Percentiles rank a stretch among this genome's conserved stretches.
These are phyloP conservation scores for Vitellaria paradoxa DNA, from an alignment of 179 eudicot genomes.

Conservation along the genomic window DNA sequence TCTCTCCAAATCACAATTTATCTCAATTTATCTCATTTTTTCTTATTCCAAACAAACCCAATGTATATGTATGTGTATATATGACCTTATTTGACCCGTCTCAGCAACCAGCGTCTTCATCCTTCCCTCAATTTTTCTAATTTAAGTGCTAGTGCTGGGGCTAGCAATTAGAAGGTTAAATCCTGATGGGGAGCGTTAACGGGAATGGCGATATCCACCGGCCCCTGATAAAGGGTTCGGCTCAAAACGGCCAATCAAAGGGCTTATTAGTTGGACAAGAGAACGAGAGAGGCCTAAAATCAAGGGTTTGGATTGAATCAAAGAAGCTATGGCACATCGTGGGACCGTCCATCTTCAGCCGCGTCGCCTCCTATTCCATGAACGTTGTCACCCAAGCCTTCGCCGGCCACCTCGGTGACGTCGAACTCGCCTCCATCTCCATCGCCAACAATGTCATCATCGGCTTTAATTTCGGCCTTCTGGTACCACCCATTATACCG, in stretches of 20 bases:
- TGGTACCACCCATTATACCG: background rate
- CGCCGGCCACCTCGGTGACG: slow-evolving; percentile 21
- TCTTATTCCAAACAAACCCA: too few relatives aligned
- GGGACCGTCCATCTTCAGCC: slow-evolving; percentile 21
- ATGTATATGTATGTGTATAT: too few relatives aligned
- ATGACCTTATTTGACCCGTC: too few relatives aligned
- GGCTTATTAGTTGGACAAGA: background rate
- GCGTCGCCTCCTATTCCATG: slow-evolving; percentile 13
- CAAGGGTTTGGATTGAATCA: slow-evolving; percentile 13
- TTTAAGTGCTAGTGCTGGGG: too few relatives aligned
- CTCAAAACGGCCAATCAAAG: background rate
- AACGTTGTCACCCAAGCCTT: slow-evolving; percentile 16
- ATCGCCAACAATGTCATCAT: slow-evolving; percentile 25
- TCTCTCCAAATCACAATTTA: too few relatives aligned
- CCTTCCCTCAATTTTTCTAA: too few relatives aligned
- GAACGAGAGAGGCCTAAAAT: background rate
- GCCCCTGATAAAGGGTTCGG: background rate
- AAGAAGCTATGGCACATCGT: slow-evolving; percentile 22
- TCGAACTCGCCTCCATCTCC: slow-evolving; percentile 20
- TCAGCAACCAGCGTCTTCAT: too few relatives aligned
- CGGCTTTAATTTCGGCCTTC: slow-evolving; percentile 22
- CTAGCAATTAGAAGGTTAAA: too few relatives aligned
- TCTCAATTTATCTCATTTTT: too few relatives aligned
- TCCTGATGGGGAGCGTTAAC: too few relatives aligned
- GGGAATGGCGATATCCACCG: too few relatives aligned